phyloP scores from a whole-genome alignment of 257 asterid genomes.

The Paraleonurus japonicus region DNA sequence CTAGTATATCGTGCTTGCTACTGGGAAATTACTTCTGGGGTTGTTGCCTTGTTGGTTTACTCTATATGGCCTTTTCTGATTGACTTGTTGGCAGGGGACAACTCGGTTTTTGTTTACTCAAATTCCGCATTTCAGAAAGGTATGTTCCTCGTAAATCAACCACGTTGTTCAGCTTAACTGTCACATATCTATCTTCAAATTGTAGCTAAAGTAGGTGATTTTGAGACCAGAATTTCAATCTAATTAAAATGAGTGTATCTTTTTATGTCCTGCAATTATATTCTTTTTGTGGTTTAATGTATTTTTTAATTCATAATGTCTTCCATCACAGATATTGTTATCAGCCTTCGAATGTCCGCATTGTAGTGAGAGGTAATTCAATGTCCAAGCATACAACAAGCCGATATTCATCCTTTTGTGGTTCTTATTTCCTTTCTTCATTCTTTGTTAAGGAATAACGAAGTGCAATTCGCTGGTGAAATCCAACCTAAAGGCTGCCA shows the following conservation, averaged over 20 bases:
- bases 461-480: slow-evolving; percentile 96
- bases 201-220: not conserved
- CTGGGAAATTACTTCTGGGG: too few species aligned
- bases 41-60: not conserved
- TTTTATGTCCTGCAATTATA: not conserved
- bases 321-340: slow-evolving; percentile 63
- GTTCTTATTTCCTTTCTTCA: slow-evolving; percentile 27
- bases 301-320: not conserved
- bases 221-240: not conserved
- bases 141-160: slow-evolving; percentile 26
- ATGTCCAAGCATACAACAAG: not conserved
- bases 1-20: too few species aligned
- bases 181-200: not conserved
- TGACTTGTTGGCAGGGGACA: slow-evolving; percentile 56
- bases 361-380: slow-evolving; percentile 85
- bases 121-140: slow-evolving; percentile 97
- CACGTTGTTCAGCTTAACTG: not conserved
- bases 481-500: slow-evolving; percentile 88
- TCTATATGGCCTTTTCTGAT: slow-evolving; percentile 6
- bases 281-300: not conserved
- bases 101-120: slow-evolving; percentile 77
- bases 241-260: not conserved
- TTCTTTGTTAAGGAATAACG: slow-evolving; percentile 64
- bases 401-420: not conserved
- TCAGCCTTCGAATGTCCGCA: slow-evolving; percentile 97